phyloP scores from a whole-genome alignment of 2,329 filamentous ascomycete genomes.

The Elsinoe perseae region DNA sequence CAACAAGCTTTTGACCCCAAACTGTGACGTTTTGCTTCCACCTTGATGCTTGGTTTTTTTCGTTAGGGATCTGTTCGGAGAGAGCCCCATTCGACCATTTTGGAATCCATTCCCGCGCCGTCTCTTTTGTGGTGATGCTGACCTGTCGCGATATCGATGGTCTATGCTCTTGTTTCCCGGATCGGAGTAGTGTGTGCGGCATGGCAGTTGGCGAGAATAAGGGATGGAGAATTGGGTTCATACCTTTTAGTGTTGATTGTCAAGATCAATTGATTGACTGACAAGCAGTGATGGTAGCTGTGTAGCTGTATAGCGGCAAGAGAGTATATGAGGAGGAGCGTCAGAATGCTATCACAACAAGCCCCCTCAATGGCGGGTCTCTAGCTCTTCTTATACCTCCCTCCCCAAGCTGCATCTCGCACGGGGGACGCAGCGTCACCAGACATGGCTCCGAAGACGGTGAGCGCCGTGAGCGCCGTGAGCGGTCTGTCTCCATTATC shows the following conservation, averaged over 20 bases:
- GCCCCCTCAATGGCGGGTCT: background rate
- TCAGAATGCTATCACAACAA: background rate
- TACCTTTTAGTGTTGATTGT: background rate
- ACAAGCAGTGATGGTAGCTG: background rate
- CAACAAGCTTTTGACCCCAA: constrained; percentile 11
- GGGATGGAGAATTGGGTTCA: background rate
- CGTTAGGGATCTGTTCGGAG: too few species aligned
- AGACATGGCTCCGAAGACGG: constrained; percentile 10
- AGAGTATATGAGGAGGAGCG: background rate
- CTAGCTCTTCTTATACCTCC: constrained; percentile 12
- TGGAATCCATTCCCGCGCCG: too few species aligned
- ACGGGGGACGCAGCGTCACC: background rate
- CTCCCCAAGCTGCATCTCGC: background rate
- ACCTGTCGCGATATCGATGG: background rate
- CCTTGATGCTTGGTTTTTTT: too few species aligned
- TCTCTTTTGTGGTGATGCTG: too few species aligned
- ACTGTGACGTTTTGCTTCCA: constrained; percentile 8
- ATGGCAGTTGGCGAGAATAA: background rate
- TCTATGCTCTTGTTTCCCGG: constrained; percentile 3
- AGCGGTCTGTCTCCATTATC: background rate
- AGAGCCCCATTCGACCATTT: too few species aligned
- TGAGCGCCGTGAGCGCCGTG: background rate
- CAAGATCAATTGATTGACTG: background rate
- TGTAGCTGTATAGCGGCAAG: background rate
- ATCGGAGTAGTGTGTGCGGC: background rate